These are phyloP conservation scores for Metarhizium humberi DNA, from an alignment of 2,329 filamentous ascomycete genomes.

Conservation along the genomic window DNA sequence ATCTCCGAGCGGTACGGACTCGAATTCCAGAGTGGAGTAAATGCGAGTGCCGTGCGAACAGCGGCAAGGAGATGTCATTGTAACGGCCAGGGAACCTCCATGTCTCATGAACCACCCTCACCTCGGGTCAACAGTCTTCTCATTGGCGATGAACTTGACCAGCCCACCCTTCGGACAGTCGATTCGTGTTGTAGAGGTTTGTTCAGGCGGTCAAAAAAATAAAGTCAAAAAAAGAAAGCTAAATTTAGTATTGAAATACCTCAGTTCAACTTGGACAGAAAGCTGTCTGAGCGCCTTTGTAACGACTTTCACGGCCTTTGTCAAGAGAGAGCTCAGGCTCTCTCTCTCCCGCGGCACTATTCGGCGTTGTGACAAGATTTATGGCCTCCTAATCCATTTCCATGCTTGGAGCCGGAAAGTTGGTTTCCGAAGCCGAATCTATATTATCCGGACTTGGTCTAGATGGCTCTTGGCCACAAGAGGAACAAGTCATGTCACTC, in stretches of 20 bases:
- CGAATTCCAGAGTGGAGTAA: background rate
- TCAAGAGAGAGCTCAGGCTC: background rate
- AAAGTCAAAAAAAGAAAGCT: background rate
- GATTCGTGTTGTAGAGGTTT: background rate
- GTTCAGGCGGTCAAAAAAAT: background rate
- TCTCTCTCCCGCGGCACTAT: background rate
- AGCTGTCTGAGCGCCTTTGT: background rate
- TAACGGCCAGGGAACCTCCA: background rate
- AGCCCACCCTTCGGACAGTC: background rate
- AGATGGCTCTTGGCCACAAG: background rate
- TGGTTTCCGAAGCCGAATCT: background rate
- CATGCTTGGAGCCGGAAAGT: background rate
- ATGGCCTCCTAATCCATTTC: background rate
- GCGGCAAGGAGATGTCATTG: background rate
- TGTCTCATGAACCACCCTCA: background rate
- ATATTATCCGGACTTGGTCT: background rate
- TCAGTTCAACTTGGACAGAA: background rate
- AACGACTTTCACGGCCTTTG: background rate
- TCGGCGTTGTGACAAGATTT: background rate
- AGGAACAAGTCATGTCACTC: background rate
- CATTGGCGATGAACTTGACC: background rate
- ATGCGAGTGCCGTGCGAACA: background rate
- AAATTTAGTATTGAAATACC: background rate
- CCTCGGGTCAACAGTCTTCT: background rate
- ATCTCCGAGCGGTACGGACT: background rate